Conservation (phyloP, 179 eudicot genomes). For the Vitellaria paradoxa region DNA sequence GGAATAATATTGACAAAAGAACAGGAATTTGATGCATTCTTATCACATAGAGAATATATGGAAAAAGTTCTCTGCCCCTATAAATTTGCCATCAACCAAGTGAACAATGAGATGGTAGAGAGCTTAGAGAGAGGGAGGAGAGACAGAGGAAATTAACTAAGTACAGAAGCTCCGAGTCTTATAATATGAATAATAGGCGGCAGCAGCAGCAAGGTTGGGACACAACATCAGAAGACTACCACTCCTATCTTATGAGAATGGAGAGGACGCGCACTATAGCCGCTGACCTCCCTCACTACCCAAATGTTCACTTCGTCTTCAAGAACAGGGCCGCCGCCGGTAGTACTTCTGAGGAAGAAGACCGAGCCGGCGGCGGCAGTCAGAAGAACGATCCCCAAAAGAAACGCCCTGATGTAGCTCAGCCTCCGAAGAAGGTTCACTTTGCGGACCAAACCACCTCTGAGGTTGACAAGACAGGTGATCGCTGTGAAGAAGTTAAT, state of each 20-base stretch:
- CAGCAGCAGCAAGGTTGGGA: constrained; percentile 15
- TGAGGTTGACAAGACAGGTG: neutral
- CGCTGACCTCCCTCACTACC: constrained; percentile 9
- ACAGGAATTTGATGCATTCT: constrained; percentile 30
- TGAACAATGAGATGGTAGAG: neutral
- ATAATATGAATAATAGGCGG: too few species aligned
- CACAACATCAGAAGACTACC: constrained; percentile 6
- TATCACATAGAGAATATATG: constrained; percentile 20
- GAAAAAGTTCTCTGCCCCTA: neutral
- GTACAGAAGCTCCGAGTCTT: neutral
- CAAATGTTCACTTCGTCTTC: constrained; percentile 10
- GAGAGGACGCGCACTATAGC: neutral
- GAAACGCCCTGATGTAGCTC: neutral
- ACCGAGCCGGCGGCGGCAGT: neutral
- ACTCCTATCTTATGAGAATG: neutral
- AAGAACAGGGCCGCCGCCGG: neutral
- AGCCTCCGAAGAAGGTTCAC: constrained; percentile 25
- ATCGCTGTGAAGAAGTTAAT: neutral
- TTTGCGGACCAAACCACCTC: constrained; percentile 14
- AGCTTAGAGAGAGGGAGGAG: neutral
- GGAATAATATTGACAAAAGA: neutral
- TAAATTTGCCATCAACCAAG: neutral
- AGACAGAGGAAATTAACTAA: neutral
- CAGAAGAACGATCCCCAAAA: neutral
- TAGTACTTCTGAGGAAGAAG: neutral